phyloP scores from a whole-genome alignment of 2,329 filamentous ascomycete species.

The Clathrospora elynae region DNA sequence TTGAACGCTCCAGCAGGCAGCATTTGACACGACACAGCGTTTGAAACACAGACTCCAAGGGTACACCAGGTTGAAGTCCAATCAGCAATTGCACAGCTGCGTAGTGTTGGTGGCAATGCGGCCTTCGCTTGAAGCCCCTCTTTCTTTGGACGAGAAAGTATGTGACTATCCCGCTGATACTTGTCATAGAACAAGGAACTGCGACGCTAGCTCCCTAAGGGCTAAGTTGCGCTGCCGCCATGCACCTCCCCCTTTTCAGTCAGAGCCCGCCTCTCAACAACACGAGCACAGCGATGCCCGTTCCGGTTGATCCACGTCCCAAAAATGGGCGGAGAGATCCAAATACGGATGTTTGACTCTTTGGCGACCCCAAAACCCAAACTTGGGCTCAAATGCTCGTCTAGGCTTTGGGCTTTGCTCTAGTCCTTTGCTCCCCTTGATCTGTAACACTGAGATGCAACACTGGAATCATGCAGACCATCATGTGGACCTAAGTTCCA shows the following conservation, averaged over 20 bases:
- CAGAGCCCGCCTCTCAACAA: conserved; percentile 3
- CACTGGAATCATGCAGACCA: conserved; percentile 12
- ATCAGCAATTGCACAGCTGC: conserved; percentile 9
- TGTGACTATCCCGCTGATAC: conserved; percentile 2
- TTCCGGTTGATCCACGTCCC: too few species aligned
- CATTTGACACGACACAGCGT: conserved; percentile 8
- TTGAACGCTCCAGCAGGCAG: conserved; percentile 5
- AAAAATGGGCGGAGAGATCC: conserved; percentile 5
- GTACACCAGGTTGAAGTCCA: conserved; percentile 6
- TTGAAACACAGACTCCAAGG: conserved; percentile 10
- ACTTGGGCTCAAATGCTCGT: conserved; percentile 9
- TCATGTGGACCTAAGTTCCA: conserved; percentile 12
- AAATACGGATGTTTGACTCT: conserved; percentile 3
- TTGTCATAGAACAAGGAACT: conserved; percentile 6
- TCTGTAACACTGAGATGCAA: conserved; percentile 9
- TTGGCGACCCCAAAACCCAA: conserved; percentile 11
- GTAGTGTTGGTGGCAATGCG: conserved; percentile 9
- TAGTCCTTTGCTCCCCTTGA: conserved; percentile 9
- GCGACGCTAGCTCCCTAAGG: conserved; percentile 5
- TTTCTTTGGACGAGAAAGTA: conserved; percentile 5
- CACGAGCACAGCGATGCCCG: too few species aligned
- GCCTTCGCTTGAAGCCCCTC: conserved; percentile 8
- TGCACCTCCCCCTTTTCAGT: conserved; percentile 5
- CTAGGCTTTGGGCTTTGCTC: conserved; percentile 6
- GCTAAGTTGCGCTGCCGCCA: conserved; percentile 6